These are phyloP conservation scores for apple (Malus domestica) DNA, from an alignment of 306 rosid species.

Conservation along the genomic window ASM211411v1 NC_041800.1:644001-644500, in stretches of 20 bases:
- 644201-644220: not conserved
- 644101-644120: not conserved
- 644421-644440: too few relatives aligned
- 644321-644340: not conserved
- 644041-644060: not conserved
- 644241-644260: not conserved
- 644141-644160: not conserved
- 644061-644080: not conserved
- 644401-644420: too few relatives aligned
- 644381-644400: too few relatives aligned
- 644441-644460: too few relatives aligned
- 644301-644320: not conserved
- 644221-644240: not conserved
- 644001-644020: too few relatives aligned
- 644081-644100: not conserved
- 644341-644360: not conserved
- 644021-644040: too few relatives aligned
- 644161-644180: not conserved
- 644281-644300: not conserved
- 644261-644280: not conserved
- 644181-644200: not conserved
- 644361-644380: too few relatives aligned
- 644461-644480: too few relatives aligned
- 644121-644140: too few relatives aligned
- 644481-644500: too few relatives aligned